Evolutionary conservation across 257 asterid genomes (phyloP).

Genomic region (Oldenlandia corymbosa): DNA sequence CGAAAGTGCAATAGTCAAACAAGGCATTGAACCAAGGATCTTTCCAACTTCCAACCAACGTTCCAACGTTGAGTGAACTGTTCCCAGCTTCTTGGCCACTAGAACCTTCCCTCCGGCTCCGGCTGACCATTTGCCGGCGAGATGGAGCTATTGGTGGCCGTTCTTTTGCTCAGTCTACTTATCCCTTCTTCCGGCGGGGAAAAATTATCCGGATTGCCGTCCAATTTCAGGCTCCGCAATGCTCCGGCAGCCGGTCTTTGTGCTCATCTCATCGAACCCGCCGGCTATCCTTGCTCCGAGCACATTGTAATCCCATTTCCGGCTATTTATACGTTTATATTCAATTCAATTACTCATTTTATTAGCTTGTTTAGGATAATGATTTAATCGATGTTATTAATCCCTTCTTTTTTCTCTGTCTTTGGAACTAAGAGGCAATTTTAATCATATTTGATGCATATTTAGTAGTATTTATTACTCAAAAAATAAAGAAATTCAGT

Average conservation of each 20-base stretch:
- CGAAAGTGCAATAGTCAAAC: not conserved
- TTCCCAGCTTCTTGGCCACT: not conserved
- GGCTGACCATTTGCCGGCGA: not conserved
- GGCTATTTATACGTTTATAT: not conserved
- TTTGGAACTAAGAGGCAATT: too few relatives aligned
- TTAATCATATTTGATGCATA: too few relatives aligned
- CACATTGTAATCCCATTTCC: conserved; percentile 48
- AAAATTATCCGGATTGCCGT: conserved; percentile 26
- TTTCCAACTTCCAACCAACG: not conserved
- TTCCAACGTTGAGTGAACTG: not conserved
- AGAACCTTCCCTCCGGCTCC: not conserved
- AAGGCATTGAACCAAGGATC: not conserved
- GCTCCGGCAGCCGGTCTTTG: conserved; percentile 57
- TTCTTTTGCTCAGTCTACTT: conserved; percentile 20
- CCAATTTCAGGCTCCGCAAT: conserved; percentile 35
- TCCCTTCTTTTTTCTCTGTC: not conserved
- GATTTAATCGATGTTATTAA: not conserved
- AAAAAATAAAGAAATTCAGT: not conserved
- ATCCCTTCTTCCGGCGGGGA: conserved; percentile 27
- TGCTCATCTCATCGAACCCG: conserved; percentile 52
- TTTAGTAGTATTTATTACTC: conserved; percentile 2
- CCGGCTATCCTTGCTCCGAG: conserved; percentile 83
- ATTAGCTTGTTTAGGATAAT: not conserved
- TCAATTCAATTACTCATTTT: not conserved
- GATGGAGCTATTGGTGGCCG: conserved; percentile 19